phyloP scores from a whole-genome alignment of 202 grass and related monocot species.

The Panicum hallii region DNA sequence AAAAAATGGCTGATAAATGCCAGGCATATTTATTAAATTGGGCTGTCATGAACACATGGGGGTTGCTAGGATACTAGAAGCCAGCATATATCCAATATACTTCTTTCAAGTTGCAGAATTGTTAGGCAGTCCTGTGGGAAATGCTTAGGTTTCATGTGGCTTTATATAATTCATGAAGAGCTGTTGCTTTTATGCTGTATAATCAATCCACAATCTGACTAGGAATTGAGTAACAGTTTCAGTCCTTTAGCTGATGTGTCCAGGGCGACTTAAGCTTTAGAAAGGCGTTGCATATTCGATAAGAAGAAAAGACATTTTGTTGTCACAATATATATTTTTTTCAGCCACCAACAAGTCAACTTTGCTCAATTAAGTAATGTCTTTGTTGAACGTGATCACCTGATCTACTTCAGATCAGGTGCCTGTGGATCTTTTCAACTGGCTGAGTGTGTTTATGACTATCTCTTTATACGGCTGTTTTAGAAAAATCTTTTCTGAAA shows the following conservation, averaged over 20 bases:
- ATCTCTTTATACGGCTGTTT: not conserved
- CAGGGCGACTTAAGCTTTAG: not conserved
- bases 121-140: not conserved
- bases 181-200: conserved; percentile 11
- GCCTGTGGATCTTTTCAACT: conserved; percentile 1
- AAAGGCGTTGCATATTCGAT: not conserved
- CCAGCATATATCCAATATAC: conserved; percentile 7
- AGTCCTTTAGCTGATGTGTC: not conserved
- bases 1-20: no score
- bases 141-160: not conserved
- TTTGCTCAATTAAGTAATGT: not conserved
- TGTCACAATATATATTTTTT: not conserved
- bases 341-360: not conserved
- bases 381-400: not conserved
- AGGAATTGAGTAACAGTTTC: not conserved
- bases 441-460: not conserved
- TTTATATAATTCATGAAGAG: not conserved
- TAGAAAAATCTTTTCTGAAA: not conserved
- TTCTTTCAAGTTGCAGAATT: not conserved
- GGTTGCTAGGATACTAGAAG: not conserved
- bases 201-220: not conserved
- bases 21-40: no score
- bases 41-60: no score
- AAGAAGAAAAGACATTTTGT: not conserved
- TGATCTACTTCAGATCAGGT: not conserved